Conservation (phyloP, 441 rosid species). For the Pelargonium myrrhifolium region DNA sequence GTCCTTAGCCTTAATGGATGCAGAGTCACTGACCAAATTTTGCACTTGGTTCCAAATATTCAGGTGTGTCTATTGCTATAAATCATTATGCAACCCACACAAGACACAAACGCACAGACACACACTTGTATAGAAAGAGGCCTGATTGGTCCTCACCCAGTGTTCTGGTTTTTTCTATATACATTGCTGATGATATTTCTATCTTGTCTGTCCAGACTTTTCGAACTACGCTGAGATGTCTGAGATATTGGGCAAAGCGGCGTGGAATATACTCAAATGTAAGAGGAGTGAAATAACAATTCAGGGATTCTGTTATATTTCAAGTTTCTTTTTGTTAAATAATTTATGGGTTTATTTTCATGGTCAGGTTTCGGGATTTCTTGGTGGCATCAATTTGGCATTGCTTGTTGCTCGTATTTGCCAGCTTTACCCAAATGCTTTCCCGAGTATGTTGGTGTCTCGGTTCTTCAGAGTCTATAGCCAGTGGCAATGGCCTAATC, state of each 20-base stretch:
- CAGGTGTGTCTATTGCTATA: slow-evolving; percentile 37
- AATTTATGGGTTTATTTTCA: neutral
- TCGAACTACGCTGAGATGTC: slow-evolving; percentile 81
- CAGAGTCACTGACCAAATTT: slow-evolving; percentile 95
- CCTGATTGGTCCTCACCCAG: neutral
- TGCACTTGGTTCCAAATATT: slow-evolving; percentile 92
- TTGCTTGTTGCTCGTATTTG: slow-evolving; percentile 28
- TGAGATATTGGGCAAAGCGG: slow-evolving; percentile 86
- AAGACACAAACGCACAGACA: no score
- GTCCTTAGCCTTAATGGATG: slow-evolving; percentile 98
- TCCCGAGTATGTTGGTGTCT: slow-evolving; percentile 23
- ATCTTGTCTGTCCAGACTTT: slow-evolving; percentile 46
- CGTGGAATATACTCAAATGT: slow-evolving; percentile 31
- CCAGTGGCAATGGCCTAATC: slow-evolving; percentile 30
- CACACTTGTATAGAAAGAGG: no score
- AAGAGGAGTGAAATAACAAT: slow-evolving; percentile 3
- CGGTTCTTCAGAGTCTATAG: slow-evolving; percentile 26
- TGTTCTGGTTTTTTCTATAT: slow-evolving; percentile 12
- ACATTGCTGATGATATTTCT: slow-evolving; percentile 12
- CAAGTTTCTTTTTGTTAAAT: neutral
- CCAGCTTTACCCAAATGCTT: slow-evolving; percentile 27
- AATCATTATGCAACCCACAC: no score
- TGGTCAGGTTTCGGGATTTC: slow-evolving; percentile 22
- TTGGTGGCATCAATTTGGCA: slow-evolving; percentile 28
- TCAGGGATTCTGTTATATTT: neutral